phyloP scores from a whole-genome alignment of 176 grass and related monocot genomes.

The Carex cristatella region DNA sequence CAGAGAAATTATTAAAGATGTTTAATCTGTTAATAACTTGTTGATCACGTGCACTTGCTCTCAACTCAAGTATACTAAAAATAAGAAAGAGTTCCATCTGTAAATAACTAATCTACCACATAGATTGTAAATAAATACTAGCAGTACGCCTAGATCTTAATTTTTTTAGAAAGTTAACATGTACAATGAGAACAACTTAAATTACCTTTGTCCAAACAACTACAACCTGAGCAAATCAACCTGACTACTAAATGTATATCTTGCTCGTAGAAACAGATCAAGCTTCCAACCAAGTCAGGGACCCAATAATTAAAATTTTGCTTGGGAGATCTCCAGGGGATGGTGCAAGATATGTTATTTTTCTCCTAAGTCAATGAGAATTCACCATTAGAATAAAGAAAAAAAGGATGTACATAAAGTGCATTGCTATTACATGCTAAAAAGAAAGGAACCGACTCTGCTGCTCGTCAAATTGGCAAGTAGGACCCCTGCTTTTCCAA shows the following conservation, averaged over 20 bases:
- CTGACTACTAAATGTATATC: not conserved
- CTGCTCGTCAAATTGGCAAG: no score
- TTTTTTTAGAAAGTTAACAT: not conserved
- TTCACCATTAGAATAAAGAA: not conserved
- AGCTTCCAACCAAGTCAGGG: conserved; percentile 78
- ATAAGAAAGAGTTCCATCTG: not conserved
- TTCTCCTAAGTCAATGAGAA: conserved; percentile 49
- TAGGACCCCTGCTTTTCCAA: no score
- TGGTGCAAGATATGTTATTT: conserved; percentile 74
- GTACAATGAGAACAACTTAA: not conserved
- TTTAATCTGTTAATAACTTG: not conserved
- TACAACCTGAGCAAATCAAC: not conserved
- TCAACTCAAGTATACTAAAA: not conserved
- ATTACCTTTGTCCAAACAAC: not conserved
- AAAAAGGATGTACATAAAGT: not conserved
- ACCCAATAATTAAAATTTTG: conserved; percentile 72
- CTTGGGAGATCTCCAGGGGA: conserved; percentile 78
- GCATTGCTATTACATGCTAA: no score
- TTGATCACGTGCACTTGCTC: not conserved
- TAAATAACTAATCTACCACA: not conserved
- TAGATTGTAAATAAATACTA: not conserved
- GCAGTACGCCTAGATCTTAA: not conserved
- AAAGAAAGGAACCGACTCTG: no score
- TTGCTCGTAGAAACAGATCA: conserved; percentile 22
- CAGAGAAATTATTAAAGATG: not conserved